Conservation (phyloP, 1,139 yeast genomes). For the Nadsonia commutata region DNA sequence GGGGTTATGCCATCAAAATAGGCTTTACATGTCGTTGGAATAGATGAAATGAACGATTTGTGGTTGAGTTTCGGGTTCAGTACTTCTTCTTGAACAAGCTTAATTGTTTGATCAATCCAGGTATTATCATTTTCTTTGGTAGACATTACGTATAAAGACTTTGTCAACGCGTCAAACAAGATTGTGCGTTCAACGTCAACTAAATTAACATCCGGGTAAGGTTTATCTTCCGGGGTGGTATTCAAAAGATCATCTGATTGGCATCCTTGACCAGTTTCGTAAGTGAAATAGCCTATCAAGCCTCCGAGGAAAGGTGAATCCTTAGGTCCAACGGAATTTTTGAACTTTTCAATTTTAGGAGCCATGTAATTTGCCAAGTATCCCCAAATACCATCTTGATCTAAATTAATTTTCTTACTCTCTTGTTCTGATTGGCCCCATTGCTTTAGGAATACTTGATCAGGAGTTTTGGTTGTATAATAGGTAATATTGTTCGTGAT, state of each 20-base stretch:
- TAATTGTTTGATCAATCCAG: constrained; percentile 24
- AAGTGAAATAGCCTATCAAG: constrained; percentile 66
- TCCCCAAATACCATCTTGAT: constrained; percentile 30
- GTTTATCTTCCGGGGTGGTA: constrained; percentile 5
- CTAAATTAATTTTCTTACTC: constrained; percentile 4
- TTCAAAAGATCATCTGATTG: constrained; percentile 2
- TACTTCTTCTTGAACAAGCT: constrained; percentile 4
- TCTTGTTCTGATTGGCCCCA: constrained; percentile 11
- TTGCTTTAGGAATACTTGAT: constrained; percentile 20
- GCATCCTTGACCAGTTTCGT: constrained; percentile 39
- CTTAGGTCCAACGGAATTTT: constrained; percentile 12
- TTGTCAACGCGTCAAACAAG: constrained; percentile 35
- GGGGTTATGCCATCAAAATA: constrained; percentile 14
- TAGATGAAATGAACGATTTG: neutral
- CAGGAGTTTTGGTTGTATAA: constrained; percentile 27
- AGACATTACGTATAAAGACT: constrained; percentile 42
- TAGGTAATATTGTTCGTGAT: constrained; percentile 51
- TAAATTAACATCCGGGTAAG: constrained; percentile 56
- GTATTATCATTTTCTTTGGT: constrained; percentile 25
- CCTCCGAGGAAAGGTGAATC: constrained; percentile 79
- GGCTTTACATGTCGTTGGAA: constrained; percentile 8
- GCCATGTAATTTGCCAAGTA: constrained; percentile 38
- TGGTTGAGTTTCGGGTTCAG: neutral
- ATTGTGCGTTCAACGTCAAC: constrained; percentile 57
- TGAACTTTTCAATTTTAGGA: constrained; percentile 16